These are phyloP conservation scores for Ophiostoma himal-ulmi DNA, from an alignment of 2,329 filamentous ascomycete species.

Conservation along the genomic window DNA sequence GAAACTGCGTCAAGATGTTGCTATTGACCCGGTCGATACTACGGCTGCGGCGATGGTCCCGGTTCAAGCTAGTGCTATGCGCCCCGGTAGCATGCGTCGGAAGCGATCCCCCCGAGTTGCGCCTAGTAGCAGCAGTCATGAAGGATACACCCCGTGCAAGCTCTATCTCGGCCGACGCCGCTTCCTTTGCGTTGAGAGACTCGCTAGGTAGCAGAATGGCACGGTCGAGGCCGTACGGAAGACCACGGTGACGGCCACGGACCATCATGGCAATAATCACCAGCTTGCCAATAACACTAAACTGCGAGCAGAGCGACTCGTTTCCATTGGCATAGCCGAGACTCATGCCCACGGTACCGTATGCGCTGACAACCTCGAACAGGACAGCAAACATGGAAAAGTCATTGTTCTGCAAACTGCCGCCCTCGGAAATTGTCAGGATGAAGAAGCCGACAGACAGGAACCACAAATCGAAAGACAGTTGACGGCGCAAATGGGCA, in stretches of 20 bases:
- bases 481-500: conserved; percentile 82
- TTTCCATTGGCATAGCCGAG: conserved; percentile 73
- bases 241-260: conserved; percentile 61
- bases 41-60: conserved; percentile 34
- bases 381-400: conserved; percentile 66
- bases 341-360: conserved; percentile 88
- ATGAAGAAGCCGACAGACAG: conserved; percentile 91
- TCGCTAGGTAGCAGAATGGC: conserved; percentile 56
- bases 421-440: conserved; percentile 80
- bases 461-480: conserved; percentile 97
- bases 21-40: conserved; percentile 39
- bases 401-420: conserved; percentile 54
- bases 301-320: conserved; percentile 76
- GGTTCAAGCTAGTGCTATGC: conserved; percentile 30
- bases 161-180: conserved; percentile 39
- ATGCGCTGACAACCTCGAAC: conserved; percentile 85
- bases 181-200: conserved; percentile 49
- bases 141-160: conserved; percentile 23
- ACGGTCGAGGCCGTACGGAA: conserved; percentile 61
- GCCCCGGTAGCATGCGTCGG: conserved; percentile 29
- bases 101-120: conserved; percentile 35
- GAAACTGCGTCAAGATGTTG: conserved; percentile 42
- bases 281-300: conserved; percentile 65
- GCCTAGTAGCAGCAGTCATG: conserved; percentile 32
- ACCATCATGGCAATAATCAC: conserved; percentile 65